Evolutionary conservation across 805 yeast genomes (phyloP).

Genomic region (Saccharomyces paradoxus): DNA sequence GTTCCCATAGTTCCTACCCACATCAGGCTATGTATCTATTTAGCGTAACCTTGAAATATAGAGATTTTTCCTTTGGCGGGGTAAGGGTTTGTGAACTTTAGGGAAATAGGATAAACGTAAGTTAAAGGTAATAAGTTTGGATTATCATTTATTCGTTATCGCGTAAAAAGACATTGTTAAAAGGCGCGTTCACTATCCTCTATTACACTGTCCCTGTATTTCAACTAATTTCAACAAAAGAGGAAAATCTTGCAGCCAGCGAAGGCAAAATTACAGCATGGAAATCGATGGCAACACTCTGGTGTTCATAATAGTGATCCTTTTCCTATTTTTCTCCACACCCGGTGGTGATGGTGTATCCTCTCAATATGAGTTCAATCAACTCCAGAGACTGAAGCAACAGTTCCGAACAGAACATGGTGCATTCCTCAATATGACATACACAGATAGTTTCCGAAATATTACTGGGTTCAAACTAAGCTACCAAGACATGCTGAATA

Average conservation of each 20-base stretch:
- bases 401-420: slow-evolving; percentile 30
- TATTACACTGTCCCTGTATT: not conserved
- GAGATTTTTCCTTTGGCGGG: not conserved
- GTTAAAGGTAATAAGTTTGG: not conserved
- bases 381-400: slow-evolving; percentile 33
- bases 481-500: slow-evolving; percentile 47
- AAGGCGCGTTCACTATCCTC: not conserved
- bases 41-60: not conserved
- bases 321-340: slow-evolving; percentile 27
- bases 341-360: slow-evolving; percentile 30
- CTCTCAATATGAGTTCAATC: slow-evolving; percentile 33
- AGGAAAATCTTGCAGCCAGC: slow-evolving; percentile 31
- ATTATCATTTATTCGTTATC: not conserved
- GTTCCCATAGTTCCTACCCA: not conserved
- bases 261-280: slow-evolving; percentile 12
- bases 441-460: slow-evolving; percentile 52
- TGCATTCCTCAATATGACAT: slow-evolving; percentile 36
- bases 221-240: slow-evolving; percentile 15
- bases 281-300: slow-evolving; percentile 29
- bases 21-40: not conserved
- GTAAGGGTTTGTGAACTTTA: not conserved
- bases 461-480: slow-evolving; percentile 65
- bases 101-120: not conserved
- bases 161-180: not conserved
- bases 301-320: slow-evolving; percentile 23